A percentile compares a stretch with the other conserved stretches of the same genome.
phyloP scores from a whole-genome alignment of 352 stramenopile genomes.

The Phytopythium sindhum region DNA sequence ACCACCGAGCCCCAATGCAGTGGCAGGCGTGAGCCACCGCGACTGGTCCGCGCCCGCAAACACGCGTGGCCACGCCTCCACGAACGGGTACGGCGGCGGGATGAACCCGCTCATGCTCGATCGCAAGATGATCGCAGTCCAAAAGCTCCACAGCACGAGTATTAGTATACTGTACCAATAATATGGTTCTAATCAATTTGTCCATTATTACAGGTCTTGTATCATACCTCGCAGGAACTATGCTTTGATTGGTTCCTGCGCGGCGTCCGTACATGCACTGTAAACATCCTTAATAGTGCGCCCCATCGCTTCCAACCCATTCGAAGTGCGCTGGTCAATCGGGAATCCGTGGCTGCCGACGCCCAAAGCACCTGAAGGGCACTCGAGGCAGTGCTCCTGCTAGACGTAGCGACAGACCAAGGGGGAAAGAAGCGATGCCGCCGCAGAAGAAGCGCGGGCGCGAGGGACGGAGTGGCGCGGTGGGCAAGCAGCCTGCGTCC shows the following conservation, averaged over 20 bases:
- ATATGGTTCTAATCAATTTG: background rate
- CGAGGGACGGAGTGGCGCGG: slow-evolving; percentile 10
- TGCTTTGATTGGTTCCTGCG: slow-evolving; percentile 1
- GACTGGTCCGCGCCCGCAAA: slow-evolving; percentile 31
- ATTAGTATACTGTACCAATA: background rate
- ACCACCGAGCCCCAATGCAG: background rate
- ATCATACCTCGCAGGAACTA: background rate
- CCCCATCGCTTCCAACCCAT: background rate
- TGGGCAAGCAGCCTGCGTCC: slow-evolving; percentile 8
- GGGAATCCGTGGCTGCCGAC: slow-evolving; percentile 1
- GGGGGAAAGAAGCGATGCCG: slow-evolving; percentile 12
- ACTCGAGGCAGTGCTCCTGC: background rate
- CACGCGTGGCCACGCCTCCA: slow-evolving; percentile 52
- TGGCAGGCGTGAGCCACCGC: slow-evolving; percentile 49
- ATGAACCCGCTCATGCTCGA: slow-evolving; percentile 39
- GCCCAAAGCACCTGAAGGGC: background rate
- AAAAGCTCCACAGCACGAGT: no score
- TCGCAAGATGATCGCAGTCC: no score
- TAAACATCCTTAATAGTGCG: background rate
- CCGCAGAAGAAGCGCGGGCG: slow-evolving; percentile 36
- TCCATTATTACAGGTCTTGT: background rate
- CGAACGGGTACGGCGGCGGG: slow-evolving; percentile 78
- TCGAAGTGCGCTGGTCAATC: background rate
- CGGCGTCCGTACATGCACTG: background rate
- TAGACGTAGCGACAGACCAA: background rate